Conservation (phyloP, 495 filamentous ascomycete genomes). For the Viridothelium virens region DNA sequence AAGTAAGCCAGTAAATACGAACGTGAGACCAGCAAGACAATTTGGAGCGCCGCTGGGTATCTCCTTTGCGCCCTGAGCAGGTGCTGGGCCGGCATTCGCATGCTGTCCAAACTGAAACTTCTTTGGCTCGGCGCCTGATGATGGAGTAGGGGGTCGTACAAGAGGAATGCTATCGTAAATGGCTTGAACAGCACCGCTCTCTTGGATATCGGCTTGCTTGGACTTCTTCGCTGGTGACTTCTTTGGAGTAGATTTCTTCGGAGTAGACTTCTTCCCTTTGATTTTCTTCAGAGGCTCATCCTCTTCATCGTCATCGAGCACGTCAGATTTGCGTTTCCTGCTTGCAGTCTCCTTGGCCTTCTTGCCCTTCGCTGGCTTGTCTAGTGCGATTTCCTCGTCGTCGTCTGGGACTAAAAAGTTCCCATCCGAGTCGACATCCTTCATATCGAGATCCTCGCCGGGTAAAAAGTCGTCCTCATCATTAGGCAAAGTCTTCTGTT, state of each 20-base stretch:
- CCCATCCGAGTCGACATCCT: slow-evolving; percentile 37
- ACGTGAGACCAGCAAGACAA: slow-evolving; percentile 84
- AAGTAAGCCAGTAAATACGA: slow-evolving; percentile 93
- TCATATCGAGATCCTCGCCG: slow-evolving; percentile 36
- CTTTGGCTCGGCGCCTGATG: slow-evolving; percentile 37
- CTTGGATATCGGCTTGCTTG: slow-evolving; percentile 48
- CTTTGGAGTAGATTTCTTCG: slow-evolving; percentile 23
- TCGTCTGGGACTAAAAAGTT: slow-evolving; percentile 36
- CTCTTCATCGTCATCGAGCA: slow-evolving; percentile 40
- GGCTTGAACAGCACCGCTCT: slow-evolving; percentile 60
- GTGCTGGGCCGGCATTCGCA: slow-evolving; percentile 50
- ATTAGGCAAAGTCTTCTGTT: slow-evolving; percentile 27
- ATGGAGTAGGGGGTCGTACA: slow-evolving; percentile 73
- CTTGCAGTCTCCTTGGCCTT: slow-evolving; percentile 37
- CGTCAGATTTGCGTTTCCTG: slow-evolving; percentile 51
- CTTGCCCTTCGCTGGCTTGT: slow-evolving; percentile 35
- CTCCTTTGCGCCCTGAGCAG: slow-evolving; percentile 51
- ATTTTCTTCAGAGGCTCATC: slow-evolving; percentile 38
- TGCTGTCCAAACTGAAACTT: slow-evolving; percentile 67
- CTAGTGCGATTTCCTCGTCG: slow-evolving; percentile 28
- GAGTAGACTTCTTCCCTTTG: slow-evolving; percentile 43
- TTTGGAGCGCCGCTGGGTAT: slow-evolving; percentile 72
- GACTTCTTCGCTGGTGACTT: slow-evolving; percentile 44
- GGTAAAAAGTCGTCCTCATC: slow-evolving; percentile 30
- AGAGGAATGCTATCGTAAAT: slow-evolving; percentile 84